phyloP scores from a whole-genome alignment of 805 yeast genomes.

The Candida khao-thaluensis region DNA sequence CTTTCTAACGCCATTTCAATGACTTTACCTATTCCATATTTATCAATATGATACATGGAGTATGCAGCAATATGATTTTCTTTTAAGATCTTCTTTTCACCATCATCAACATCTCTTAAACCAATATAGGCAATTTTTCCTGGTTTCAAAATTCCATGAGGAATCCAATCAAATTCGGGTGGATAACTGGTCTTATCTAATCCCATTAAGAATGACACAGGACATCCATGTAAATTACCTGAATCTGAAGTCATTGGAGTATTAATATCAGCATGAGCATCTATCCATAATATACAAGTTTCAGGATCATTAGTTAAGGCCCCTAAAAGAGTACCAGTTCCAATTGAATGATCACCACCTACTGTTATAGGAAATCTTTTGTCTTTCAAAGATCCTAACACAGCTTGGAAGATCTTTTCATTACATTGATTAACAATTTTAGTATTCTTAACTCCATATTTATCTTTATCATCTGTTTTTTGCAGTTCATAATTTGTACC shows the following conservation, averaged over 20 bases:
- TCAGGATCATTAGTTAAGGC: constrained; percentile 77
- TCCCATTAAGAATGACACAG: constrained; percentile 88
- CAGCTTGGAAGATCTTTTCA: constrained; percentile 59
- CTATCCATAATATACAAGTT: constrained; percentile 92
- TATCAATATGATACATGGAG: constrained; percentile 95
- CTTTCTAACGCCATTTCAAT: constrained; percentile 85
- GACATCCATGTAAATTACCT: constrained; percentile 96
- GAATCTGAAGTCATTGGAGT: constrained; percentile 79
- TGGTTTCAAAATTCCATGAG: constrained; percentile 59
- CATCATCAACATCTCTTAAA: constrained; percentile 86
- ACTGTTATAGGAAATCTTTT: constrained; percentile 71
- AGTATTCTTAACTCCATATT: constrained; percentile 67
- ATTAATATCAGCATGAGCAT: constrained; percentile 97
- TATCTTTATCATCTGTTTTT: constrained; percentile 44
- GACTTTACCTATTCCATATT: constrained; percentile 87
- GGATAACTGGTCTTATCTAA: constrained; percentile 67
- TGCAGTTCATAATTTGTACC: constrained; percentile 43
- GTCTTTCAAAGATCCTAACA: constrained; percentile 46
- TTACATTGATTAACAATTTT: constrained; percentile 74
- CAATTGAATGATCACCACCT: constrained; percentile 97
- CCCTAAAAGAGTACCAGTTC: constrained; percentile 89
- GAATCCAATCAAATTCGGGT: constrained; percentile 75
- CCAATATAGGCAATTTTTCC: constrained; percentile 88
- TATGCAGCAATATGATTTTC: constrained; percentile 77
- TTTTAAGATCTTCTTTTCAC: constrained; percentile 72